A percentile compares a stretch with the other conserved stretches of the same genome.
phyloP scores from a whole-genome alignment of 2,329 filamentous ascomycete genomes.

The Colletotrichum tamarilloi region DNA sequence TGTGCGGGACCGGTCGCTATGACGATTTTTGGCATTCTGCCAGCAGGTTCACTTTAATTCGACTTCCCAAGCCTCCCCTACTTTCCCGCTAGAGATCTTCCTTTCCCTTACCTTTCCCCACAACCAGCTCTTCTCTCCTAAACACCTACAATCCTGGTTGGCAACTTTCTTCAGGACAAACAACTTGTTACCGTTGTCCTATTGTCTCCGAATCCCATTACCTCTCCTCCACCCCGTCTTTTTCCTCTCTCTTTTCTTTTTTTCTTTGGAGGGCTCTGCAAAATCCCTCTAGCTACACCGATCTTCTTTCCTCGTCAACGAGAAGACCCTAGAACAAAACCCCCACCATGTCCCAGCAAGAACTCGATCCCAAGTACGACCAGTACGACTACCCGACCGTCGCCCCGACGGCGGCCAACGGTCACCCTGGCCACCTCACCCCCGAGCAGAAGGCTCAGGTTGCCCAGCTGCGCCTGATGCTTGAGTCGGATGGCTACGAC shows the following conservation, averaged over 20 bases:
- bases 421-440: slow-evolving; percentile 90
- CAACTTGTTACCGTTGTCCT: slow-evolving; percentile 3
- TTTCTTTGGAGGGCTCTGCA: not conserved
- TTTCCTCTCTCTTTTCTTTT: not conserved
- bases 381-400: slow-evolving; percentile 92
- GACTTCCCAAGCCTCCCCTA: slow-evolving; percentile 27
- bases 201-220: slow-evolving; percentile 2
- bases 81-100: slow-evolving; percentile 31
- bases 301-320: slow-evolving; percentile 20
- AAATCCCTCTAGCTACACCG: slow-evolving; percentile 28
- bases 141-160: slow-evolving; percentile 27
- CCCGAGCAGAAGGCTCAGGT: slow-evolving; percentile 90
- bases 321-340: slow-evolving; percentile 22
- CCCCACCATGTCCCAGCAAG: slow-evolving; percentile 39
- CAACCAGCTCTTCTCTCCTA: slow-evolving; percentile 27
- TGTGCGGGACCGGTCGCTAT: slow-evolving; percentile 34
- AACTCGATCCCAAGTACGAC: slow-evolving; percentile 91
- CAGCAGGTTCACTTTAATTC: slow-evolving; percentile 32
- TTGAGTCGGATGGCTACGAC: slow-evolving; percentile 85
- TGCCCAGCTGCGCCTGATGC: slow-evolving; percentile 82
- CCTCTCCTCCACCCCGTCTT: slow-evolving; percentile 5
- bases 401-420: slow-evolving; percentile 74
- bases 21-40: slow-evolving; percentile 35
- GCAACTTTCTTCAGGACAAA: slow-evolving; percentile 21
- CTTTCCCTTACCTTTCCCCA: slow-evolving; percentile 28